Base-by-base conservation (phyloP, 768 basidiomycete species). In the Lactarius akahatsu region DNA sequence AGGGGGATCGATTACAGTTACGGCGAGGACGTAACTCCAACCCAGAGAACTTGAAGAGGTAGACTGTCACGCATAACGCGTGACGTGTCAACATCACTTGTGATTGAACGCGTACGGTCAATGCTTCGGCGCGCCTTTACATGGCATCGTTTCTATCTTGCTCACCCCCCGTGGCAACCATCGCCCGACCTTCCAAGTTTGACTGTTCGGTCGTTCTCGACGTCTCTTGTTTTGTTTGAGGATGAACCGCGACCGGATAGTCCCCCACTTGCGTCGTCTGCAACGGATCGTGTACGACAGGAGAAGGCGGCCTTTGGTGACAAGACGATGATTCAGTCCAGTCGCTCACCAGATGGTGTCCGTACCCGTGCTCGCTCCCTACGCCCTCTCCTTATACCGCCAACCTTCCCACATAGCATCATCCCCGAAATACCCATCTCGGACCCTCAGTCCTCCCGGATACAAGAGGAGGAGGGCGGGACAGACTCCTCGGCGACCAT, bases 351-450 rank as follows among this genome's bases (percentile, higher is more conserved):
- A 43, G 13, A 43, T 26, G 50, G 50, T 52, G 3, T 13, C 34
- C 6, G 36, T 34, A 32, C 34, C 2, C 61, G 40, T 13, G 1
- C 15, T 1, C 66, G 47, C 26, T 18, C 32, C 9, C 41, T 67
- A 2, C 61, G 62, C 2, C 66, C 66, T 9, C 30, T 67, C 32
- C 50, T 67, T 7, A 43, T 63, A 23, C 61, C 66, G n/a, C 61
- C 61, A 8, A 2, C 18, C 23, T 59, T 54, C 61, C 40, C 61
- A 34, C 41, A 23, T 9, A 41, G 0, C 26, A 40, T 59, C 4
- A 7, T 59, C 54, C 41, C 52, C 16, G 30, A 36, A 50, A 16
- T 7, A 18, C 38, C 64, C 50, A 13, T 16, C 52, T 20, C 26
- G 0, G 50, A 41, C 7, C 20, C 57, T 11, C 47, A 20, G 30